Conservation (phyloP, 805 yeast species). For the Suhomyces vadensis region DNA sequence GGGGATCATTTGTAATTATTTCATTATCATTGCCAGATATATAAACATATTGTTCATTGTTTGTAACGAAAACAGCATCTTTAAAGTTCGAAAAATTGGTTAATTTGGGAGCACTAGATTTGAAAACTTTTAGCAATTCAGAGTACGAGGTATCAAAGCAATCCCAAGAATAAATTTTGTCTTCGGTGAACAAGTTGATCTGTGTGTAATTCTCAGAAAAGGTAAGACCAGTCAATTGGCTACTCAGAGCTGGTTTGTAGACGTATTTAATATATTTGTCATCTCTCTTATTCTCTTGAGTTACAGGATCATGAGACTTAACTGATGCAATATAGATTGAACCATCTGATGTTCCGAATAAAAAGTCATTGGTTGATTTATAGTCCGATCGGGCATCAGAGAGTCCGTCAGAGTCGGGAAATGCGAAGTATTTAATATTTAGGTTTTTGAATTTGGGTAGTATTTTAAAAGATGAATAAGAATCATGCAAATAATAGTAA, state of each 20-base stretch:
- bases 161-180: slow-evolving; percentile 31
- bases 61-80: slow-evolving; percentile 16
- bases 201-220: slow-evolving; percentile 22
- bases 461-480: slow-evolving; percentile 33
- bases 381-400: too few species aligned
- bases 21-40: slow-evolving; percentile 16
- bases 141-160: slow-evolving; percentile 29
- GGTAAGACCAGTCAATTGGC: slow-evolving; percentile 18
- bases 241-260: slow-evolving; percentile 17
- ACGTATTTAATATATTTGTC: slow-evolving; percentile 35
- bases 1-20: slow-evolving; percentile 33
- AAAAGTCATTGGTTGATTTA: slow-evolving; percentile 31
- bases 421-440: slow-evolving; percentile 26
- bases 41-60: slow-evolving; percentile 14
- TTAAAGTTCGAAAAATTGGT: slow-evolving; percentile 4
- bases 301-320: slow-evolving; percentile 28
- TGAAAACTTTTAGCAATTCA: slow-evolving; percentile 33
- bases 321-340: slow-evolving; percentile 26
- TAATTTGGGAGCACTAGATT: slow-evolving; percentile 17
- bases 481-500: slow-evolving; percentile 33
- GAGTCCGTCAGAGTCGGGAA: slow-evolving; percentile 12
- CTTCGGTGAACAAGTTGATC: slow-evolving; percentile 23
- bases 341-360: slow-evolving; percentile 33
- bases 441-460: slow-evolving; percentile 35
- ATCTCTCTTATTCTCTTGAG: slow-evolving; percentile 33